These are phyloP conservation scores for Elymus sibiricus DNA, from an alignment of 176 grass and related monocot species.

Conservation along the genomic window DNA sequence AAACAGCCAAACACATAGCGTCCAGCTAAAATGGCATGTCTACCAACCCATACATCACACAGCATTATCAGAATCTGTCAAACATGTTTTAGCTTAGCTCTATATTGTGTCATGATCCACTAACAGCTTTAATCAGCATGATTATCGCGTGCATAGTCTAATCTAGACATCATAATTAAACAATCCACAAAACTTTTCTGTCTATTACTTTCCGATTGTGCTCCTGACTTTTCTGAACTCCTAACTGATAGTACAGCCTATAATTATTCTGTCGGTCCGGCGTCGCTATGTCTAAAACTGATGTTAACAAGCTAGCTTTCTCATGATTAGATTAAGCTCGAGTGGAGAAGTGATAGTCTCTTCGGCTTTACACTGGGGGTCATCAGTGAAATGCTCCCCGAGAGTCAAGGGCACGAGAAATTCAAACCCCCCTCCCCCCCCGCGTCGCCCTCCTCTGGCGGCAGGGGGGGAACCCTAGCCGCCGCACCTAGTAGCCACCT, in stretches of 20 bases:
- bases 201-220: background rate
- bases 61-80: background rate
- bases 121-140: background rate
- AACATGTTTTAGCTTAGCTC: background rate
- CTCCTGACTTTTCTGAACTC: background rate
- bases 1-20: background rate
- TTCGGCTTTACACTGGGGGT: background rate
- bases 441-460: too few species aligned
- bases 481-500: too few species aligned
- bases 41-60: background rate
- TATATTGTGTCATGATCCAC: background rate
- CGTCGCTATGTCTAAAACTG: background rate
- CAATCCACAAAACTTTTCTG: background rate
- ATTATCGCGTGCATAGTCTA: background rate
- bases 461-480: too few species aligned
- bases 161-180: background rate
- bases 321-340: background rate
- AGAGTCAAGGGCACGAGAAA: too few species aligned
- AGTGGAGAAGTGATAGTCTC: background rate
- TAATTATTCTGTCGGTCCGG: background rate
- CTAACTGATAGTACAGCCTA: background rate
- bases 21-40: background rate
- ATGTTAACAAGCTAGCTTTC: background rate
- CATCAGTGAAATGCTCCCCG: too few species aligned
- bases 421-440: too few species aligned